phyloP scores from a whole-genome alignment of 257 asterid genomes.

The Ilex asprella region DNA sequence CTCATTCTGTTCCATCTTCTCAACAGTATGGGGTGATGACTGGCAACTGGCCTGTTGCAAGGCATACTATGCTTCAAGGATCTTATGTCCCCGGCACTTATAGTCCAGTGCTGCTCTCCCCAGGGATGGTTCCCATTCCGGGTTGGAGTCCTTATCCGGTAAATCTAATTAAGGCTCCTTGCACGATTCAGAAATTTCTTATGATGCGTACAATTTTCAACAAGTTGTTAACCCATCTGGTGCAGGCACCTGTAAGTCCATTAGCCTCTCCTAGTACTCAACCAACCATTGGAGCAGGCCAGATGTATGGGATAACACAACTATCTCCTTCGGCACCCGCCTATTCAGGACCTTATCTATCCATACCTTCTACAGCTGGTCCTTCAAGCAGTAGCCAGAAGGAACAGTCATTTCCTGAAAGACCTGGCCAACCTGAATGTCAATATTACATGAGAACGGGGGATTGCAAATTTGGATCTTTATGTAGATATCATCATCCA shows the following conservation, averaged over 20 bases:
- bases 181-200: constrained; percentile 4
- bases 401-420: constrained; percentile 7
- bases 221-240: constrained; percentile 14
- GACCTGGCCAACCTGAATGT: constrained; percentile 14
- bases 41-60: constrained; percentile 83
- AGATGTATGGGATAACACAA: constrained; percentile 5
- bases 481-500: constrained; percentile 13
- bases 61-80: constrained; percentile 70
- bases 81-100: constrained; percentile 68
- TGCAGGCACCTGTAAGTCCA: constrained; percentile 37
- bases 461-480: constrained; percentile 12
- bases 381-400: neutral
- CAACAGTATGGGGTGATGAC: constrained; percentile 72
- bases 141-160: constrained; percentile 90
- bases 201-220: neutral
- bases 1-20: constrained; percentile 70
- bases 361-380: neutral
- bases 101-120: constrained; percentile 68
- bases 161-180: constrained; percentile 18
- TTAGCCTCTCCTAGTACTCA: constrained; percentile 1
- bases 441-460: constrained; percentile 8
- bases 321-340: constrained; percentile 5
- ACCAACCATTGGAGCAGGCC: constrained; percentile 2
- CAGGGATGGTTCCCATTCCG: constrained; percentile 71
- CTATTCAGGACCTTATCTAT: constrained; percentile 10